phyloP scores from a whole-genome alignment of 2,329 filamentous ascomycete genomes.

The Nectriaceae sp. region DNA sequence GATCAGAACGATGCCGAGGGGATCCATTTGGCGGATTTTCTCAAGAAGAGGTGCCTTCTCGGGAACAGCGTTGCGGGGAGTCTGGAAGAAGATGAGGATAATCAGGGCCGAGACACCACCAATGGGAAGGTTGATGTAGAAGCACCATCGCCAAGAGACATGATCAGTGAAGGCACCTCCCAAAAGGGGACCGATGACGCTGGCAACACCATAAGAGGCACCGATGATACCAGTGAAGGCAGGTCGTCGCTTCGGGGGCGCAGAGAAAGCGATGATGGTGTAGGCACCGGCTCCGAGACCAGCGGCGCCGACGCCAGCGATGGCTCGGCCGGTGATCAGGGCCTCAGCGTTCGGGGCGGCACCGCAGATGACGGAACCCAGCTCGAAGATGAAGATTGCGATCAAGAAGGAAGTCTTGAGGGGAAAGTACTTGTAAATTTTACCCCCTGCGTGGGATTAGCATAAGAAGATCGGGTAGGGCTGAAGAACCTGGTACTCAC shows the following conservation, averaged over 20 bases:
- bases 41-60: conserved; percentile 39
- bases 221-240: conserved; percentile 42
- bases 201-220: conserved; percentile 38
- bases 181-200: conserved; percentile 38
- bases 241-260: conserved; percentile 36
- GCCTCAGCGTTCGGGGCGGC: conserved; percentile 47
- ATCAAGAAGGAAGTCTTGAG: conserved; percentile 52
- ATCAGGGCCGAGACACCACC: conserved; percentile 36
- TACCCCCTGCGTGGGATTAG: conserved; percentile 42
- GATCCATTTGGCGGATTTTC: conserved; percentile 52
- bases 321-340: conserved; percentile 54
- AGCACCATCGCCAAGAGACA: conserved; percentile 42
- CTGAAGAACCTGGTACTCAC: conserved; percentile 26
- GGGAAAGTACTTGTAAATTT: conserved; percentile 53
- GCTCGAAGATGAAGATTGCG: conserved; percentile 53
- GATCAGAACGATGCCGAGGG: conserved; percentile 45
- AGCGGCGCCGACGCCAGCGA: conserved; percentile 49
- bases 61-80: conserved; percentile 41
- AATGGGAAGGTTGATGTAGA: conserved; percentile 42
- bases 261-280: conserved; percentile 50
- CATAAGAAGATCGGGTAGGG: conserved; percentile 19
- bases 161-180: conserved; percentile 41
- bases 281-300: conserved; percentile 51
- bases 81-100: conserved; percentile 44
- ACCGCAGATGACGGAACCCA: conserved; percentile 54